Evolutionary conservation across 192 early-diverging fungal genomes (phyloP).

Genomic region (Jimgerdemannia lactiflua): DNA sequence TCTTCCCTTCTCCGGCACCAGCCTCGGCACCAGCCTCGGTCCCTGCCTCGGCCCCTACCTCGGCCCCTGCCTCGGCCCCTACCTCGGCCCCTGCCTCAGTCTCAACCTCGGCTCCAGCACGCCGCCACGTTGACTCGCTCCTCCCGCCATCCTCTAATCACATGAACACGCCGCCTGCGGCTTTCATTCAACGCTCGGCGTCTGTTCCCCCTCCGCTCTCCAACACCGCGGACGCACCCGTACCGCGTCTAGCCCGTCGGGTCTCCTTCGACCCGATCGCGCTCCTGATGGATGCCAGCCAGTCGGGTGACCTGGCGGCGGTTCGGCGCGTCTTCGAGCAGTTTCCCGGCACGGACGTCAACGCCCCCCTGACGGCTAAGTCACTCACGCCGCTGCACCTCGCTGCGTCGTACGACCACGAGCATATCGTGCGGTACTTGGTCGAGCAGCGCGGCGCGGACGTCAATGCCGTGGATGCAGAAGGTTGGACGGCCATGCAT

Average conservation of each 20-base stretch:
- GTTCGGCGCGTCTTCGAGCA: background rate
- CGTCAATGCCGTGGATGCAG: slow-evolving; percentile 56
- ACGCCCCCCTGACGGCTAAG: slow-evolving; percentile 35
- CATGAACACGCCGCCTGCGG: background rate
- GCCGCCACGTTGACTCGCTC: background rate
- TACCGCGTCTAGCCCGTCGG: background rate
- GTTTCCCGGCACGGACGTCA: slow-evolving; percentile 8
- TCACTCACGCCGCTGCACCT: slow-evolving; percentile 57
- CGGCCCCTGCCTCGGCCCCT: too few relatives aligned
- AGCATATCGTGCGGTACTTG: slow-evolving; percentile 47
- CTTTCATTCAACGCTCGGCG: background rate
- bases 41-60: too few relatives aligned
- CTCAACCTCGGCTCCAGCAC: background rate
- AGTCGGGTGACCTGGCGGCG: background rate
- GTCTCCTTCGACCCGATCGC: background rate
- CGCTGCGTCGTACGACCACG: slow-evolving; percentile 52
- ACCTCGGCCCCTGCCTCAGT: background rate
- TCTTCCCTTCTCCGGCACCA: background rate
- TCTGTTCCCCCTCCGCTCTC: background rate
- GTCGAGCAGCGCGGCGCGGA: slow-evolving; percentile 51
- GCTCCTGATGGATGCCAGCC: background rate
- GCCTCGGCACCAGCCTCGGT: too few relatives aligned
- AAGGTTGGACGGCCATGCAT: slow-evolving; percentile 54
- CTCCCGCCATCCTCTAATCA: background rate
- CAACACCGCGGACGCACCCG: background rate